Evolutionary conservation across 2,329 filamentous ascomycete genomes (phyloP).

Genomic region (Teratosphaeriaceae sp.): DNA sequence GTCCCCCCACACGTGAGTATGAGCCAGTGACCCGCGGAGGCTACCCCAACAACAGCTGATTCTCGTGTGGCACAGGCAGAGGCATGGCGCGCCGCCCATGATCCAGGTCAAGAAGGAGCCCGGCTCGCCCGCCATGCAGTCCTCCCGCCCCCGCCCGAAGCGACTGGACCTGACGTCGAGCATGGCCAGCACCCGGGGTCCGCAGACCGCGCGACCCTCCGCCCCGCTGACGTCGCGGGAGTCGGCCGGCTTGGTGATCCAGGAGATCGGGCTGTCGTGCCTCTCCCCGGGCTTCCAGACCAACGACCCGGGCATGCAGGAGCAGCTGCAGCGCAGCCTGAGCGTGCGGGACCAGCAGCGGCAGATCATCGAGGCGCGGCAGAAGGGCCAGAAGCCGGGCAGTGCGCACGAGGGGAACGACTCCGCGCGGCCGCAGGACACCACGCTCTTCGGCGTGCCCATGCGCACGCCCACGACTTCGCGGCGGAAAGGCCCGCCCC

Average conservation of each 20-base stretch:
- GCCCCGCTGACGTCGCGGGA: conserved; percentile 70
- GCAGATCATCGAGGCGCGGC: conserved; percentile 88
- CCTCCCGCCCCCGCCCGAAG: conserved; percentile 67
- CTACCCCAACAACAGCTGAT: conserved; percentile 1
- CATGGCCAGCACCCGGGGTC: conserved; percentile 35
- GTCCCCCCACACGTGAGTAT: conserved; percentile 40
- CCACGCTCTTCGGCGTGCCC: conserved; percentile 36
- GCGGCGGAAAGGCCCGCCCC: conserved; percentile 70
- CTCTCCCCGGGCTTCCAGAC: conserved; percentile 94
- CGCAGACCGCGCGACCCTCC: conserved; percentile 51
- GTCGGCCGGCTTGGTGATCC: conserved; percentile 65
- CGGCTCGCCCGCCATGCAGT: conserved; percentile 70
- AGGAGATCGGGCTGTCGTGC: conserved; percentile 89
- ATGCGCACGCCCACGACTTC: conserved; percentile 68
- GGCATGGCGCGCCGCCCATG: conserved; percentile 56
- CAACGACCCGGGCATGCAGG: conserved; percentile 92
- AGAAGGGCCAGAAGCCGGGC: conserved; percentile 64
- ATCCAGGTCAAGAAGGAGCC: conserved; percentile 97
- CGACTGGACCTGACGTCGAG: conserved; percentile 66
- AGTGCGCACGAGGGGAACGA: conserved; percentile 18
- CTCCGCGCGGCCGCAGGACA: conserved; percentile 28
- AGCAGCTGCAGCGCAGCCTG: conserved; percentile 89
- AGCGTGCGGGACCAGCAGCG: conserved; percentile 90
- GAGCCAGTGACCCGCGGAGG: neutral
- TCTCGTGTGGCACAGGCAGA: conserved; percentile 37